phyloP scores from a whole-genome alignment of 768 basidiomycete species.

The Dictyophora rubrovolvata region DNA sequence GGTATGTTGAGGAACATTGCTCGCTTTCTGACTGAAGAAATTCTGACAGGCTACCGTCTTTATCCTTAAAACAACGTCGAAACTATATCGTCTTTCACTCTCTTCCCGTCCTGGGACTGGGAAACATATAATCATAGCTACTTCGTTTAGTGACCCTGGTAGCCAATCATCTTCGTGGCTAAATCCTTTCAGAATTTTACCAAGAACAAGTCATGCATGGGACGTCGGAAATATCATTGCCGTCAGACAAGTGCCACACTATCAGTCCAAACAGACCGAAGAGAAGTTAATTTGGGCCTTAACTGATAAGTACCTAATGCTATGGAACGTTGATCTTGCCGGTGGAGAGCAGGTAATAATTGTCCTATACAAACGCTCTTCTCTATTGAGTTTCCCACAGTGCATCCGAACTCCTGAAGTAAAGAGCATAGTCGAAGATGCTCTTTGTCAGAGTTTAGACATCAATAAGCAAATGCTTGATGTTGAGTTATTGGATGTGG shows the following conservation, averaged over 20 bases:
- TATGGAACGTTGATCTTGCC: constrained; percentile 57
- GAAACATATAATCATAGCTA: background rate
- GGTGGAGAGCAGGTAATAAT: constrained; percentile 46
- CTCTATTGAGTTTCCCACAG: background rate
- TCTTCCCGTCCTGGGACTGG: constrained; percentile 7
- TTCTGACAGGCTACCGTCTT: constrained; percentile 27
- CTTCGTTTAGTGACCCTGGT: constrained; percentile 5
- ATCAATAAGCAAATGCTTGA: constrained; percentile 33
- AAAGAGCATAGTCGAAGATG: background rate
- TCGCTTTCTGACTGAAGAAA: background rate
- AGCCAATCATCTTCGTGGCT: constrained; percentile 3
- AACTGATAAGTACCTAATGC: constrained; percentile 23
- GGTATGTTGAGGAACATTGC: constrained; percentile 29
- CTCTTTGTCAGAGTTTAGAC: background rate
- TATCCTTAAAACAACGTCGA: constrained; percentile 1
- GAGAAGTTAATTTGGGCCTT: constrained; percentile 6
- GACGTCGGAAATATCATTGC: constrained; percentile 52
- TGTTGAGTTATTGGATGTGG: constrained; percentile 64
- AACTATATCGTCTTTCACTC: constrained; percentile 7
- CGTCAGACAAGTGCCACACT: constrained; percentile 29
- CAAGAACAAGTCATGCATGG: background rate
- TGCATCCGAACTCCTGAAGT: constrained; percentile 4
- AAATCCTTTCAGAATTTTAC: constrained; percentile 2
- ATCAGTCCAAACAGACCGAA: background rate
- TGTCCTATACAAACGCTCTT: background rate